Percentiles rank a stretch among this genome's conserved stretches.
Conservation (phyloP, 371 early-diverging fungal species). For the Lichtheimia ramosa region DNA sequence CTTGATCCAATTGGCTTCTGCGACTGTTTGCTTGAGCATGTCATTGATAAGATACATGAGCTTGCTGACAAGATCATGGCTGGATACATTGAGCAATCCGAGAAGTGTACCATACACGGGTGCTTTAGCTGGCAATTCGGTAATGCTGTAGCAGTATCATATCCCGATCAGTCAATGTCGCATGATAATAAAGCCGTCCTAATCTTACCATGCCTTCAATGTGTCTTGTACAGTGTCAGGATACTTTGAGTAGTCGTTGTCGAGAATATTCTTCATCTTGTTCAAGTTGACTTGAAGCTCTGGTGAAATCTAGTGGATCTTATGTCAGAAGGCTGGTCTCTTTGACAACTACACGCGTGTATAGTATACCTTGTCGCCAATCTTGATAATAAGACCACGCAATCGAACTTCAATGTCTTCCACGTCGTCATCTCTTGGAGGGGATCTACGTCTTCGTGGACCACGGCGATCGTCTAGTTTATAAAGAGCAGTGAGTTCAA, state of each 20-base stretch:
- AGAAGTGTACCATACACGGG: conserved; percentile 75
- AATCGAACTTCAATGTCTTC: conserved; percentile 71
- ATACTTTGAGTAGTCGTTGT: conserved; percentile 67
- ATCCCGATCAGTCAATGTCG: background rate
- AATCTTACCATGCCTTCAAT: conserved; percentile 61
- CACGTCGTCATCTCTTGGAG: conserved; percentile 50
- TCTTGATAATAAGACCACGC: conserved; percentile 72
- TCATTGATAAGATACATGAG: conserved; percentile 35
- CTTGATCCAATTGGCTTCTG: conserved; percentile 64
- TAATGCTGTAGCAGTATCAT: conserved; percentile 44
- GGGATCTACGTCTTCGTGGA: conserved; percentile 23
- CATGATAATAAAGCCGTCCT: background rate
- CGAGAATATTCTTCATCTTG: conserved; percentile 70
- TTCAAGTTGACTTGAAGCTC: conserved; percentile 65
- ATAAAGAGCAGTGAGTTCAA: background rate
- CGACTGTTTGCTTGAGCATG: conserved; percentile 51
- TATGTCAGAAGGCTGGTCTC: background rate
- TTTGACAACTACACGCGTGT: background rate
- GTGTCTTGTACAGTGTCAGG: conserved; percentile 64
- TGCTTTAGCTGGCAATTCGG: conserved; percentile 80
- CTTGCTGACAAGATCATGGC: conserved; percentile 29
- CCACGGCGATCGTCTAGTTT: conserved; percentile 24
- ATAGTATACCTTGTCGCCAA: conserved; percentile 69
- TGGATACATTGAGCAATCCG: conserved; percentile 73
- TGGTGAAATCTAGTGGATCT: conserved; percentile 43